phyloP scores from a whole-genome alignment of 1,284 basidiomycete genomes.

The Moesziomyces sp. region DNA sequence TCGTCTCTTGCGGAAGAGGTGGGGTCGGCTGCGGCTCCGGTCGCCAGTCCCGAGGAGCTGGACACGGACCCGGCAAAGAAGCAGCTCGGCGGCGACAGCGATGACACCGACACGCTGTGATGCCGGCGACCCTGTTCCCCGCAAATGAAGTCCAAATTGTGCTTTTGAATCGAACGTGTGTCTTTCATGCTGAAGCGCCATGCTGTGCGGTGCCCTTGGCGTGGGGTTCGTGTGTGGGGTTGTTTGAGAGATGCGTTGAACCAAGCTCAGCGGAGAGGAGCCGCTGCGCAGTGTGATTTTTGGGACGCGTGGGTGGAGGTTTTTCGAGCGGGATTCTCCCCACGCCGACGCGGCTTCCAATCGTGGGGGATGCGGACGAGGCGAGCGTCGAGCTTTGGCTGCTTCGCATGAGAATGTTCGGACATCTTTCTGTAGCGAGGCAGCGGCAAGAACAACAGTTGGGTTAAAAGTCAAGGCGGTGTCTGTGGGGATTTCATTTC shows the following conservation, averaged over 20 bases:
- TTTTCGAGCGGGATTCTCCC: too few relatives aligned
- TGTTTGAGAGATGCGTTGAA: not conserved
- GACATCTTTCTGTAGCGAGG: too few relatives aligned
- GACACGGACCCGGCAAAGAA: constrained; percentile 22
- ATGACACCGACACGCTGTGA: constrained; percentile 31
- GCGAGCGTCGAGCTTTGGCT: too few relatives aligned
- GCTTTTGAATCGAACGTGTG: not conserved
- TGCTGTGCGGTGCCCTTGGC: not conserved
- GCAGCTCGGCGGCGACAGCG: constrained; percentile 33
- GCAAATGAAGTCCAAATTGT: too few relatives aligned
- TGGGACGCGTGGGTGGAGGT: not conserved
- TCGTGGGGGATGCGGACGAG: too few relatives aligned
- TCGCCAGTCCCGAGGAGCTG: constrained; percentile 39
- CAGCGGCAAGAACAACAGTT: too few relatives aligned
- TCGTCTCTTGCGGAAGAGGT: constrained; percentile 26
- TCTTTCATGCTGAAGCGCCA: not conserved
- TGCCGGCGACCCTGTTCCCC: too few relatives aligned
- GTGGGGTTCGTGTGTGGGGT: not conserved
- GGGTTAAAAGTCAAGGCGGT: not conserved
- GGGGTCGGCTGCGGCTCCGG: not conserved
- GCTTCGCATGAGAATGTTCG: too few relatives aligned
- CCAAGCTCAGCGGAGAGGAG: not conserved
- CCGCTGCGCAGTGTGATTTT: not conserved
- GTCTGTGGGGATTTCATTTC: constrained; percentile 1
- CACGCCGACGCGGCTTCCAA: too few relatives aligned